Base-by-base conservation (phyloP, 129 eudicot species). In the Oenanthe sinensis region DNA sequence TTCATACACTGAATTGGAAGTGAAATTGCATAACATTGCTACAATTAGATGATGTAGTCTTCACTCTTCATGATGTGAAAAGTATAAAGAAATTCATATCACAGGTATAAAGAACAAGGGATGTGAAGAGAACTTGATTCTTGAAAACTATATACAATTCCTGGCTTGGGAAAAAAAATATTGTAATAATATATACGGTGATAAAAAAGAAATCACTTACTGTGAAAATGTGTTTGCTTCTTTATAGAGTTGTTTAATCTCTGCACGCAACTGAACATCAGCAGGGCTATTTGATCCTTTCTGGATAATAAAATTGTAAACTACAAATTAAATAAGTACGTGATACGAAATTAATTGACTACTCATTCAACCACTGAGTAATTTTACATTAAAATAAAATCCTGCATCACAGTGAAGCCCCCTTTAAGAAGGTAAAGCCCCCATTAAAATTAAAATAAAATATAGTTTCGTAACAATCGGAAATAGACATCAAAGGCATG, bases 151-250 rank as follows among this genome's bases (percentile, higher is more conserved):
- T 28, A 42, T 13, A 26, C 58, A 74, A 14, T n/a, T n/a, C n/a
- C n/a, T n/a, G n/a, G n/a, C n/a, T n/a, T n/a, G n/a, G n/a, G n/a
- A n/a, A n/a, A n/a, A n/a, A n/a, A n/a, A n/a, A n/a, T 15, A 67
- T 10, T 13, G 70, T 24, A 10, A 28, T n/a, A 46, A 74, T 5
- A 26, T 39, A 71, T 20, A 0, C 2, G 10, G 28, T 16, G 58
- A 77, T 19, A 45, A 15, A 24, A 26, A 82, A 69, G 60, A 60
- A 58, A 78, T 17, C 73, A 84, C 92, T 87, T 36, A 89, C 97
- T 89, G 97, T 78, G 97, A 87, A 76, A 81, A 81, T 46, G 90
- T 60, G 63, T 83, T 84, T 8, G 97, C 93, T 85, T 89, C 94
- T 84, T 87, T 91, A 45, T 84, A 83, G 2, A 91, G 85, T 85